Conservation (phyloP, 2,329 filamentous ascomycete species). For the Calcarisporium arbuscula region DNA sequence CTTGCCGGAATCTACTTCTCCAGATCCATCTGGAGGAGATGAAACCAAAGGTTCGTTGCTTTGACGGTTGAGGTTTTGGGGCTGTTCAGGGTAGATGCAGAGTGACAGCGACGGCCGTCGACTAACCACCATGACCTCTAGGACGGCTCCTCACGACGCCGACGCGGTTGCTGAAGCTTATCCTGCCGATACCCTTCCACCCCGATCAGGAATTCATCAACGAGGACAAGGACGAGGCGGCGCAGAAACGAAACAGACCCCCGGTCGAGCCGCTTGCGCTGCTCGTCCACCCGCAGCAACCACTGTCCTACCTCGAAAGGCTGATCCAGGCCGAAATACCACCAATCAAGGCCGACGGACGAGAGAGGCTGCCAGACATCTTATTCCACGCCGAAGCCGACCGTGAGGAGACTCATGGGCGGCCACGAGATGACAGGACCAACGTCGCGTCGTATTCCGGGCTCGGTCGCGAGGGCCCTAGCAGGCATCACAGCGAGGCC, state of each 20-base stretch:
- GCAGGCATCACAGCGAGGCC: conserved; percentile 31
- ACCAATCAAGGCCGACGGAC: conserved; percentile 55
- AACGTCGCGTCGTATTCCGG: conserved; percentile 67
- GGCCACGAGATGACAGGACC: conserved; percentile 23
- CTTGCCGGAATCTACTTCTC: conserved; percentile 24
- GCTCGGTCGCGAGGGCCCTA: conserved; percentile 54
- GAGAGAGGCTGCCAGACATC: conserved; percentile 66
- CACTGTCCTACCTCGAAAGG: conserved; percentile 81
- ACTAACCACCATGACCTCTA: conserved; percentile 12
- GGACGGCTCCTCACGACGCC: conserved; percentile 77
- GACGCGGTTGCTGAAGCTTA: conserved; percentile 71
- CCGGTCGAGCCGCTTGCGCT: conserved; percentile 75
- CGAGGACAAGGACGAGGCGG: conserved; percentile 28
- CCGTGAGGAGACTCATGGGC: conserved; percentile 41
- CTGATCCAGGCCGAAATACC: conserved; percentile 85
- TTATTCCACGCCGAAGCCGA: conserved; percentile 75
- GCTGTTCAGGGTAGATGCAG: neutral
- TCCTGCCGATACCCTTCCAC: conserved; percentile 59
- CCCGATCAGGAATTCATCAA: conserved; percentile 33
- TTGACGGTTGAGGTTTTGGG: too few species aligned
- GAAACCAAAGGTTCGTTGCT: conserved; percentile 23
- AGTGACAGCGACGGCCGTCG: neutral
- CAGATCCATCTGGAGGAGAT: conserved; percentile 18
- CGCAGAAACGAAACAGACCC: conserved; percentile 23
- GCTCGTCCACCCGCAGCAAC: conserved; percentile 83